These are phyloP conservation scores for Dipteronia dyeriana DNA, from an alignment of 345 rosid genomes.

Conservation along the genomic window DNA sequence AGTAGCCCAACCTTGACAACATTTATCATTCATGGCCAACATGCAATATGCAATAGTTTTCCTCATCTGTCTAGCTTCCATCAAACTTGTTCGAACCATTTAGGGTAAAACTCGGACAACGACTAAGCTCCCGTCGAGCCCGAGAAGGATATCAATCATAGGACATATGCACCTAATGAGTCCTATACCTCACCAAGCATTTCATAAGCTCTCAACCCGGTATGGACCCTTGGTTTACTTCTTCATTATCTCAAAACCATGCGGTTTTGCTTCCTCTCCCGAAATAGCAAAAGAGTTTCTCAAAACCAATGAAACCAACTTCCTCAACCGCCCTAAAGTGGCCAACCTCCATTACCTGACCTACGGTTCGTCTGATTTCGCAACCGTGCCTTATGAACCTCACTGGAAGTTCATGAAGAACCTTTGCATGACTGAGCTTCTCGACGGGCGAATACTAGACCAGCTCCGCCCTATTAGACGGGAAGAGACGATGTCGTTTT, in stretches of 20 bases:
- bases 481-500: slow-evolving; percentile 50
- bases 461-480: slow-evolving; percentile 42
- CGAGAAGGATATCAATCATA: slow-evolving; percentile 56
- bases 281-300: slow-evolving; percentile 63
- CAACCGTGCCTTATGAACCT: slow-evolving; percentile 59
- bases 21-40: slow-evolving; percentile 24
- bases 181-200: slow-evolving; percentile 62
- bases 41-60: slow-evolving; percentile 28
- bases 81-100: slow-evolving; percentile 28
- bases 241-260: slow-evolving; percentile 71
- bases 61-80: slow-evolving; percentile 28
- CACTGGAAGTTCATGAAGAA: slow-evolving; percentile 85
- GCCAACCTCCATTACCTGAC: slow-evolving; percentile 70
- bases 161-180: slow-evolving; percentile 74
- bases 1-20: background rate
- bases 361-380: slow-evolving; percentile 75
- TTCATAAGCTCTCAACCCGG: slow-evolving; percentile 57
- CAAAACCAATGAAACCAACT: slow-evolving; percentile 54
- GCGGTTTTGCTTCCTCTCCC: slow-evolving; percentile 55
- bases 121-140: slow-evolving; percentile 58
- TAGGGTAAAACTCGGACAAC: slow-evolving; percentile 4
- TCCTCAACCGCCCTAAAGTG: slow-evolving; percentile 55
- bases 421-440: slow-evolving; percentile 66
- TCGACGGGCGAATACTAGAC: slow-evolving; percentile 52
- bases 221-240: slow-evolving; percentile 65